A percentile compares a stretch with the other conserved stretches of the same genome.
Evolutionary conservation across 2,329 filamentous ascomycete genomes (phyloP).

Genomic region (Sporothrix variecibatus): DNA sequence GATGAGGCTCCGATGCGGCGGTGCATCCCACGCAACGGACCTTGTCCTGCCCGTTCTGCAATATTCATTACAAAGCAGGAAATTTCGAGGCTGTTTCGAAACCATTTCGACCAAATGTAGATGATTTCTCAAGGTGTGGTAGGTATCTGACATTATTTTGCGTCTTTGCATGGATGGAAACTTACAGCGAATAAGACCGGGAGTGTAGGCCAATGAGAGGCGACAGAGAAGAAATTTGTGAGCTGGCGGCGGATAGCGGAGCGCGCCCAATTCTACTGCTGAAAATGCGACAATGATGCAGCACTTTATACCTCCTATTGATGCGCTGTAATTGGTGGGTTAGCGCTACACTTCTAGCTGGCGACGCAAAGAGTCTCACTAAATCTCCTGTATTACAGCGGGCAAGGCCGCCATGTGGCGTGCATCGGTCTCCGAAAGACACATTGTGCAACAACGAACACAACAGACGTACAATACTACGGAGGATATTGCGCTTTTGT

Average conservation of each 20-base stretch:
- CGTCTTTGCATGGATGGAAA: not conserved
- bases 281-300: no score
- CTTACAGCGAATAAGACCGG: not conserved
- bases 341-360: not conserved
- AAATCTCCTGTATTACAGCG: not conserved
- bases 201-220: not conserved
- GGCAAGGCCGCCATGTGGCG: not conserved
- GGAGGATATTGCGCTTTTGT: not conserved
- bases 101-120: not conserved
- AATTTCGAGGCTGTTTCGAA: not conserved
- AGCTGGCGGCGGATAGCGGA: no score
- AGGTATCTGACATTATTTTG: not conserved
- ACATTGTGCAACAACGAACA: not conserved
- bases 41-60: not conserved
- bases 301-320: no score
- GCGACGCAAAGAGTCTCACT: not conserved
- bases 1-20: conserved; percentile 8
- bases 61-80: not conserved
- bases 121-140: not conserved
- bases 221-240: not conserved
- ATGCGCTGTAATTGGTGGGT: not conserved
- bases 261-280: no score
- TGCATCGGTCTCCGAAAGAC: not conserved
- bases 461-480: not conserved
- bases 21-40: not conserved